Evolutionary conservation across 805 yeast species (phyloP).

Genomic region (Brettanomyces bruxellensis): DNA sequence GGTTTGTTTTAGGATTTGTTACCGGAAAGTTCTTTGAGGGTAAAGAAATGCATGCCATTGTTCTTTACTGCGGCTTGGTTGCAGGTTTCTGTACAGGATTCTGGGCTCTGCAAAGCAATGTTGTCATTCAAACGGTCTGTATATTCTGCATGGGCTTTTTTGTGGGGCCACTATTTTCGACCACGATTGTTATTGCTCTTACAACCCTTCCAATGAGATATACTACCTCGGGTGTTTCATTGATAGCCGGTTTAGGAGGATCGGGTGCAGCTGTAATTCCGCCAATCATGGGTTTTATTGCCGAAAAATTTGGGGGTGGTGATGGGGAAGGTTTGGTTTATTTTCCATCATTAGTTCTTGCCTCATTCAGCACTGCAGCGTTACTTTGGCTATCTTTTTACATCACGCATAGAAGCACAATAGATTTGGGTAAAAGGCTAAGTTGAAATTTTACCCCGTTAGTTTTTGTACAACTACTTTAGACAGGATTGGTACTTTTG

Average conservation of each 20-base stretch:
- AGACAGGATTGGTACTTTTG: neutral
- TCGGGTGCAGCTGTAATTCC: constrained; percentile 77
- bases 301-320: constrained; percentile 19
- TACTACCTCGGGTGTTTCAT: constrained; percentile 62
- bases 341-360: constrained; percentile 19
- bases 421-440: constrained; percentile 12
- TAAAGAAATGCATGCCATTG: constrained; percentile 31
- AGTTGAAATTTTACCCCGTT: neutral
- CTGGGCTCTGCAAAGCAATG: constrained; percentile 17
- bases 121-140: constrained; percentile 22
- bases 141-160: constrained; percentile 37
- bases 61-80: constrained; percentile 27
- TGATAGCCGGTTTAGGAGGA: constrained; percentile 73
- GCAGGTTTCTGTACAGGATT: constrained; percentile 28
- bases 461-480: neutral
- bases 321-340: constrained; percentile 25
- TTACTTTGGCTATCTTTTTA: constrained; percentile 21
- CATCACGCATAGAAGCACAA: constrained; percentile 7
- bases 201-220: constrained; percentile 50
- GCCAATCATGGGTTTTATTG: constrained; percentile 45
- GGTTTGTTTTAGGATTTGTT: constrained; percentile 37
- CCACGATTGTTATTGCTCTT: constrained; percentile 57
- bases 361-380: constrained; percentile 16
- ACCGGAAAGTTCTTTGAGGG: constrained; percentile 36
- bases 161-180: constrained; percentile 55